Conservation (phyloP, 2,329 filamentous ascomycete genomes). For the Pseudocercospora fijiensis region DNA sequence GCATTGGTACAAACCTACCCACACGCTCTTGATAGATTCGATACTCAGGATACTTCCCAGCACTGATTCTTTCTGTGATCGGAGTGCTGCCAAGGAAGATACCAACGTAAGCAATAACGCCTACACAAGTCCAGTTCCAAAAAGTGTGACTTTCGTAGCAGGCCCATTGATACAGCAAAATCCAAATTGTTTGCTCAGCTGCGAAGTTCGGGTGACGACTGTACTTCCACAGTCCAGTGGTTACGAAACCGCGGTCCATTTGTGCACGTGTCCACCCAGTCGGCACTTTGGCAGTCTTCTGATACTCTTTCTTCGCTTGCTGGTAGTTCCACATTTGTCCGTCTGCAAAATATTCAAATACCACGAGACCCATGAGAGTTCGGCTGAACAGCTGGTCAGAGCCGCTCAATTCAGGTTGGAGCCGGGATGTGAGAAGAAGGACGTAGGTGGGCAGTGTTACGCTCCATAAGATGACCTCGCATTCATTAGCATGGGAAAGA, state of each 20-base stretch:
- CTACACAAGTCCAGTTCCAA: constrained; percentile 76
- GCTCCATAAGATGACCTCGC: constrained; percentile 69
- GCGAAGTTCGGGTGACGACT: constrained; percentile 94
- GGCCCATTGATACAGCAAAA: constrained; percentile 83
- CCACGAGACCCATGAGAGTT: constrained; percentile 56
- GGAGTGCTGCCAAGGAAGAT: constrained; percentile 88
- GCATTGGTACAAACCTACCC: constrained; percentile 74
- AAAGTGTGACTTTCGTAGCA: constrained; percentile 69
- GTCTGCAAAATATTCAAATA: constrained; percentile 79
- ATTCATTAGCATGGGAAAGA: constrained; percentile 12
- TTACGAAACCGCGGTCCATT: constrained; percentile 85
- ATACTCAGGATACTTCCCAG: constrained; percentile 86
- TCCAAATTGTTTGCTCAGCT: constrained; percentile 88
- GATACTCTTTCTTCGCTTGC: constrained; percentile 73
- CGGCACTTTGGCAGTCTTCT: constrained; percentile 69
- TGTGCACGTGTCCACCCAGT: constrained; percentile 61
- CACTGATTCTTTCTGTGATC: constrained; percentile 79
- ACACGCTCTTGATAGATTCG: constrained; percentile 77
- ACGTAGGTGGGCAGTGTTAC: constrained; percentile 81
- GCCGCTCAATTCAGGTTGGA: constrained; percentile 52
- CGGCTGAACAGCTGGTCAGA: constrained; percentile 61
- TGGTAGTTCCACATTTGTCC: constrained; percentile 94
- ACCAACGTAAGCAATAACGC: constrained; percentile 66
- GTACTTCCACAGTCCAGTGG: constrained; percentile 80
- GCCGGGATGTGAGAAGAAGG: constrained; percentile 67